Percentiles rank a stretch among this genome's conserved stretches.
phyloP scores from a whole-genome alignment of 2,329 filamentous ascomycete genomes.

The Colletotrichum caudatum region DNA sequence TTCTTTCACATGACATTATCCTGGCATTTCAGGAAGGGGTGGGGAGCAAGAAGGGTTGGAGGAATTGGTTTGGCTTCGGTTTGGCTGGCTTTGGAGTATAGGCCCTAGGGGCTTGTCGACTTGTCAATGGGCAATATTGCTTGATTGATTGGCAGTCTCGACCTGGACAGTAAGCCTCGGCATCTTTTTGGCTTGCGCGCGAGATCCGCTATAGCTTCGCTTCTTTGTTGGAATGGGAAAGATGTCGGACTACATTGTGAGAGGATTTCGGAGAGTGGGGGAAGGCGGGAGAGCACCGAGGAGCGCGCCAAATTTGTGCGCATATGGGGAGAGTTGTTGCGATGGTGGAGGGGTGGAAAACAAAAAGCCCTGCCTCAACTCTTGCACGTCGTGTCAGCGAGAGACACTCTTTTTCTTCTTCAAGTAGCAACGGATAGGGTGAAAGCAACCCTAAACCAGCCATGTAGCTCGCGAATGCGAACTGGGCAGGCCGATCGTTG shows the following conservation, averaged over 20 bases:
- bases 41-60: slow-evolving; percentile 33
- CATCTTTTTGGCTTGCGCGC: slow-evolving; percentile 35
- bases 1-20: slow-evolving; percentile 20
- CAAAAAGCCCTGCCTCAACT: slow-evolving; percentile 11
- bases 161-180: slow-evolving; percentile 10
- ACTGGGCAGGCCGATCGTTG: slow-evolving; percentile 15
- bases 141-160: slow-evolving; percentile 22
- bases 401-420: neutral
- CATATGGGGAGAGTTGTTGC: slow-evolving; percentile 13
- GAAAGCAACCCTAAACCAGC: neutral
- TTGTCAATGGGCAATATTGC: slow-evolving; percentile 26
- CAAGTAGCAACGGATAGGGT: slow-evolving; percentile 26
- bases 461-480: slow-evolving; percentile 28
- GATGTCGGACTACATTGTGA: slow-evolving; percentile 38
- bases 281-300: neutral
- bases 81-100: slow-evolving; percentile 38
- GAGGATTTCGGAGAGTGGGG: slow-evolving; percentile 8
- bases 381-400: slow-evolving; percentile 3
- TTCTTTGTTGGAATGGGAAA: slow-evolving; percentile 23
- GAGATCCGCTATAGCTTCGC: slow-evolving; percentile 36
- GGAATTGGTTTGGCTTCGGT: slow-evolving; percentile 27
- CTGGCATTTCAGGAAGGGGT: slow-evolving; percentile 8
- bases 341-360: slow-evolving; percentile 4
- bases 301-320: slow-evolving; percentile 7
- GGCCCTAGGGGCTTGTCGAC: slow-evolving; percentile 19